Percentiles rank a stretch among this genome's conserved stretches.
Conservation (phyloP, 1,284 basidiomycete genomes). For the Naganishia cerealis region DNA sequence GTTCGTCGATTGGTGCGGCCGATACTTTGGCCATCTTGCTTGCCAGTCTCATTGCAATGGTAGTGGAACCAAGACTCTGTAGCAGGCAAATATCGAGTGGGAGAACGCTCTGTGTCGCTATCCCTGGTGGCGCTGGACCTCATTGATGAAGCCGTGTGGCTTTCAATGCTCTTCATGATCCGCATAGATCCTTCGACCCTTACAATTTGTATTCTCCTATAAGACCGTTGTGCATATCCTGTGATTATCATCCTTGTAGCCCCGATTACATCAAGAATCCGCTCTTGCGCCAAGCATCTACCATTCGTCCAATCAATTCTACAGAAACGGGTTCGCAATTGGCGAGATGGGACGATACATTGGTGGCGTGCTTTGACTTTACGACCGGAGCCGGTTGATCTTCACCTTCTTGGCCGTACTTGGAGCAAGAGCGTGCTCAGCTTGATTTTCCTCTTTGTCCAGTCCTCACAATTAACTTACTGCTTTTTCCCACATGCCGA, state of each 20-base stretch:
- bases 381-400: slow-evolving; percentile 18
- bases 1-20: slow-evolving; percentile 28
- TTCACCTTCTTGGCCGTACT: slow-evolving; percentile 34
- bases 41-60: slow-evolving; percentile 25
- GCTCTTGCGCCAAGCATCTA: slow-evolving; percentile 37
- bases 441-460: not conserved
- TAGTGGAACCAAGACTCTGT: slow-evolving; percentile 26
- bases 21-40: slow-evolving; percentile 30
- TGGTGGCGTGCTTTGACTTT: slow-evolving; percentile 35
- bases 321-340: slow-evolving; percentile 29
- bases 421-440: not conserved
- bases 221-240: not conserved
- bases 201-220: not conserved
- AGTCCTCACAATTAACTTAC: slow-evolving; percentile 32
- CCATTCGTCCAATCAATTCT: slow-evolving; percentile 37
- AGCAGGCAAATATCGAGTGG: slow-evolving; percentile 21
- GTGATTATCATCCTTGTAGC: slow-evolving; percentile 10
- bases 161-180: not conserved
- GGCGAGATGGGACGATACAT: slow-evolving; percentile 34
- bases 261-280: slow-evolving; percentile 35
- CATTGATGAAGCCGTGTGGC: not conserved
- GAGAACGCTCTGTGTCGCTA: slow-evolving; percentile 18
- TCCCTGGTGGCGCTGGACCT: slow-evolving; percentile 7
- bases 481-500: slow-evolving; percentile 41
- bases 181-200: not conserved